These are phyloP conservation scores for Zygotorulaspora sp. DNA, from an alignment of 805 yeast genomes.

Conservation along the genomic window DNA sequence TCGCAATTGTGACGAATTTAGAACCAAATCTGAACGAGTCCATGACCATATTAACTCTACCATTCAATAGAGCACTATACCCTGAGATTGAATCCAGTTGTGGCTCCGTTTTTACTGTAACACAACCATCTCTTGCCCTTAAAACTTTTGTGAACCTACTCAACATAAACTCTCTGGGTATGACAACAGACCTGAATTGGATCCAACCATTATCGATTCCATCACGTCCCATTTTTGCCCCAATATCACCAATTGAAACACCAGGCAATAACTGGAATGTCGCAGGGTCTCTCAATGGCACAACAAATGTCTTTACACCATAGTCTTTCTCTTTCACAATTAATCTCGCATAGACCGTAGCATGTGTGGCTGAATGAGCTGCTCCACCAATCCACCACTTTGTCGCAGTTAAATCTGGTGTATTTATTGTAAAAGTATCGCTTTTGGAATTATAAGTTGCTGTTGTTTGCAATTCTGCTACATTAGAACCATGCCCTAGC, in stretches of 20 bases:
- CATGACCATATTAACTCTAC: constrained; percentile 84
- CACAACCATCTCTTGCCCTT: constrained; percentile 56
- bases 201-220: constrained; percentile 98
- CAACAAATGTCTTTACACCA: constrained; percentile 90
- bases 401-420: constrained; percentile 90
- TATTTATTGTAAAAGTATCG: constrained; percentile 70
- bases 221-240: constrained; percentile 92
- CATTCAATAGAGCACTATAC: constrained; percentile 81
- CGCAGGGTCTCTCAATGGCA: constrained; percentile 70
- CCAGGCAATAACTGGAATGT: constrained; percentile 75
- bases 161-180: constrained; percentile 81
- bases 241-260: constrained; percentile 82
- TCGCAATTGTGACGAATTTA: constrained; percentile 75
- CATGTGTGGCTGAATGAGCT: constrained; percentile 88
- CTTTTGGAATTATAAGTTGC: constrained; percentile 66
- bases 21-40: constrained; percentile 81
- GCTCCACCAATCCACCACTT: constrained; percentile 99
- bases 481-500: constrained; percentile 89
- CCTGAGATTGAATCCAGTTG: constrained; percentile 80
- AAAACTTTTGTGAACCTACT: constrained; percentile 72
- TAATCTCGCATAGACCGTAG: constrained; percentile 79
- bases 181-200: constrained; percentile 76
- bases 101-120: constrained; percentile 41
- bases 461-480: constrained; percentile 89
- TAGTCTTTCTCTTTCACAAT: constrained; percentile 78